A percentile compares a stretch with the other conserved stretches of the same genome.
Conservation (phyloP, 225 moss, liverwort and hornwort genomes). For the Lunularia cruciata region DNA sequence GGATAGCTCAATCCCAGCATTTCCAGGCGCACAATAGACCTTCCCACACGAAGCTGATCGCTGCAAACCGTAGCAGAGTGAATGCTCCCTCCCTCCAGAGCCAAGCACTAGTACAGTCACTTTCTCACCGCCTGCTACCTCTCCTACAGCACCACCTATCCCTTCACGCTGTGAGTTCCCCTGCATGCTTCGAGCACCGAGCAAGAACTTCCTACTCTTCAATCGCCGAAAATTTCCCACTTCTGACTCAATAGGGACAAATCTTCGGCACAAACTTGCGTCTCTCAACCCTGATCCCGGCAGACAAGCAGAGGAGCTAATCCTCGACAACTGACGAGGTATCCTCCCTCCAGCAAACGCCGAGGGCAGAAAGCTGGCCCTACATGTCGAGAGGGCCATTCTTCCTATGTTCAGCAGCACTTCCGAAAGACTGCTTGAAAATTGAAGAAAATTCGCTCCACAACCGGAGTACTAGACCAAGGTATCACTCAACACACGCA, state of each 20-base stretch:
- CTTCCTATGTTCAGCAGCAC: too few relatives aligned
- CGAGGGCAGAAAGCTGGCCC: neutral
- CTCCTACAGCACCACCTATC: neutral
- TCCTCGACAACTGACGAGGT: neutral
- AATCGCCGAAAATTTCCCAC: neutral
- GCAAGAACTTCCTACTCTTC: neutral
- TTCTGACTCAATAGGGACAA: too few relatives aligned
- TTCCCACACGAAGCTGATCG: constrained; percentile 59
- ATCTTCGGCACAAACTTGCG: too few relatives aligned
- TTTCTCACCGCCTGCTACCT: constrained; percentile 12
- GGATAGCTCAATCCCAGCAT: constrained; percentile 72
- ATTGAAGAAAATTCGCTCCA: too few relatives aligned
- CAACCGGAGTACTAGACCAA: too few relatives aligned
- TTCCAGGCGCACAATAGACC: constrained; percentile 85
- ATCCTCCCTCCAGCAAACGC: neutral
- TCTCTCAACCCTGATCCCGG: neutral
- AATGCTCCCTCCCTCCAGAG: constrained; percentile 87
- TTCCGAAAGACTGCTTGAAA: too few relatives aligned
- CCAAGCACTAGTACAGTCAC: constrained; percentile 73
- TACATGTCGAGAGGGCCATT: constrained; percentile 11
- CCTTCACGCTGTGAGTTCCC: neutral
- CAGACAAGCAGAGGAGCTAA: neutral
- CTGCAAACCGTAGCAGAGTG: constrained; percentile 67
- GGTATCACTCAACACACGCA: too few relatives aligned
- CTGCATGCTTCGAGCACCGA: neutral